phyloP scores from a whole-genome alignment of 495 filamentous ascomycete genomes.

The Hypoxylon crocopeplum region DNA sequence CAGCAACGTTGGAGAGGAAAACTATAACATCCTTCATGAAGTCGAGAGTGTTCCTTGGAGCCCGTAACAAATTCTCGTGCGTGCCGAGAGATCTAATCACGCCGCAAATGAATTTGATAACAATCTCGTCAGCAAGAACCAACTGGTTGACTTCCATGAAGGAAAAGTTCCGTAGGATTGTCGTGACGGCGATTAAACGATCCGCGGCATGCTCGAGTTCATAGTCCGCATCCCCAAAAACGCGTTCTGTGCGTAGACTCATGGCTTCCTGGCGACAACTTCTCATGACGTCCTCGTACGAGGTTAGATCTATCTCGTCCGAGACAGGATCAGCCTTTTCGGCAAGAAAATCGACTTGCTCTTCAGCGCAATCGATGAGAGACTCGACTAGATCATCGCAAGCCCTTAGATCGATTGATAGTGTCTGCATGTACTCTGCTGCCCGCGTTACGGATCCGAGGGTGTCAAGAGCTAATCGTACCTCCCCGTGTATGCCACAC shows the following conservation, averaged over 20 bases:
- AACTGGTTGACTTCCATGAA: constrained; percentile 79
- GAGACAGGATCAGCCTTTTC: constrained; percentile 84
- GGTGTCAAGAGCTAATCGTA: constrained; percentile 85
- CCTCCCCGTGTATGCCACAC: constrained; percentile 86
- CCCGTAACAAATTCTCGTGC: constrained; percentile 82
- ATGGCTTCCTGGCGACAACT: constrained; percentile 75
- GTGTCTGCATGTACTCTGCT: constrained; percentile 59
- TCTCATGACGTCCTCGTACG: constrained; percentile 88
- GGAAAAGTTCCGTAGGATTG: constrained; percentile 90
- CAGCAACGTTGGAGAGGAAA: constrained; percentile 84
- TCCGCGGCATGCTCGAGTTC: constrained; percentile 87
- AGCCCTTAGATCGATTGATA: constrained; percentile 61
- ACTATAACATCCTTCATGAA: constrained; percentile 96
- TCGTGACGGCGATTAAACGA: constrained; percentile 86
- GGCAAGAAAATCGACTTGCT: constrained; percentile 78
- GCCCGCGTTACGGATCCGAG: constrained; percentile 76
- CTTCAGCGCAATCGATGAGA: constrained; percentile 87
- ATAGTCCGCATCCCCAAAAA: constrained; percentile 80
- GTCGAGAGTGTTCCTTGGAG: constrained; percentile 81
- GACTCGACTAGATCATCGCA: constrained; percentile 91
- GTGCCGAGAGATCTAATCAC: constrained; percentile 89
- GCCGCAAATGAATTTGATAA: constrained; percentile 80
- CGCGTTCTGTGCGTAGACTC: constrained; percentile 69
- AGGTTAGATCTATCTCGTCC: constrained; percentile 76
- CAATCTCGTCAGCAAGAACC: constrained; percentile 71